Base-by-base conservation (phyloP, 2,329 filamentous ascomycete genomes). In the Atkinsonella texensis region DNA sequence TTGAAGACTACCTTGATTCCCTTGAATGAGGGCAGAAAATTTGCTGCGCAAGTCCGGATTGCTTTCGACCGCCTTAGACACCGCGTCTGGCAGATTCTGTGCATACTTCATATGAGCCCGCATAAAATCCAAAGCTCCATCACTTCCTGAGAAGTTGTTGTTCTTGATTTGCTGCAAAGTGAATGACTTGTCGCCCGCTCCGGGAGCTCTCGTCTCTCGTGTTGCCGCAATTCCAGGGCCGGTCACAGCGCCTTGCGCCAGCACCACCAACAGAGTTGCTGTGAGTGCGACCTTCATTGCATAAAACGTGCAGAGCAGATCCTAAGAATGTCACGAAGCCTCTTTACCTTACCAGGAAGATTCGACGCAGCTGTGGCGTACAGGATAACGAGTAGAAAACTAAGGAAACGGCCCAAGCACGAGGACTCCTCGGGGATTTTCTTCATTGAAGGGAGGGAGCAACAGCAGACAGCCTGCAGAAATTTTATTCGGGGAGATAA, bases 41-140 rank as follows among this genome's bases (percentile, higher is more conserved):
- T 65, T 61, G 42, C 46, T 54, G 11, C 59, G 60, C 18, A 65
- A 53, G 4, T 56, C 44, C 3, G 60, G 49, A 41, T 63, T 56
- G 12, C 46, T 51, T 46, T 59, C 49, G 2, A 64, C 28, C 7
- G 63, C 62, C 6, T 58, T 47, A 33, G 57, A 52, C 12, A 70
- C 48, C 4, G 46, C 44, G 6, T 57, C 46, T 2, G 69, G 64
- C 4, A 70, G 48, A 3, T 56, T 53, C 39, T 60, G 60, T 11
- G 62, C 62, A 51, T 70, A 73, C 56, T 72, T 73, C 51, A 63
- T 53, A 32, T 66, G 65, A 0, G 67, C 67, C 20, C 60, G 59
- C 40, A 65, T 53, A 10, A 66, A 61, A 10, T 61, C 58, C 23
- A 57, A 51, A 0, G 60, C 56, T 46, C 48, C 70, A 53, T 65